phyloP scores from a whole-genome alignment of 345 rosid species.

The Chamaenerion angustifolium region DNA sequence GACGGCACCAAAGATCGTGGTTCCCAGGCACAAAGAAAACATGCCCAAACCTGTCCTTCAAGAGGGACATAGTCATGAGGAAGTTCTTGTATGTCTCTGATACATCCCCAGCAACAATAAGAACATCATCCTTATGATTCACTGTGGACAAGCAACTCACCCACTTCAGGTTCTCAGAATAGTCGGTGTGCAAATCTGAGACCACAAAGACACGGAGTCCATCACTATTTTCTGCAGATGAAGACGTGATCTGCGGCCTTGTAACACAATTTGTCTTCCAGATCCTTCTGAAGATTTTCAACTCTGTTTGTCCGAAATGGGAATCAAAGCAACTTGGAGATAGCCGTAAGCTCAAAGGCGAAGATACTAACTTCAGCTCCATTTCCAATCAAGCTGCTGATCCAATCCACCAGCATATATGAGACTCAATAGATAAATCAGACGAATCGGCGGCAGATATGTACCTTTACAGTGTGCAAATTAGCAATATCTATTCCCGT shows the following conservation, averaged over 20 bases:
- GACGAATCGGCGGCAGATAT: too few relatives aligned
- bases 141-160: slow-evolving; percentile 27
- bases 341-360: slow-evolving; percentile 18
- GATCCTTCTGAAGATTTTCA: slow-evolving; percentile 6
- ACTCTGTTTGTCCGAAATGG: slow-evolving; percentile 1
- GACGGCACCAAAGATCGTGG: slow-evolving; percentile 57
- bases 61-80: slow-evolving; percentile 35
- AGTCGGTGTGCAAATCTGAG: slow-evolving; percentile 55
- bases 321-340: background rate
- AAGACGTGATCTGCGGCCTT: slow-evolving; percentile 19
- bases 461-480: too few relatives aligned
- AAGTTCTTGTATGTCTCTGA: slow-evolving; percentile 39
- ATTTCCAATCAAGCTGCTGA: background rate
- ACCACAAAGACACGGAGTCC: slow-evolving; percentile 36
- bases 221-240: slow-evolving; percentile 8
- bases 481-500: too few relatives aligned
- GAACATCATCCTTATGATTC: slow-evolving; percentile 26
- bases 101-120: slow-evolving; percentile 55
- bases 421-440: background rate
- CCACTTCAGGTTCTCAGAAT: slow-evolving; percentile 48
- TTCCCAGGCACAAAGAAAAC: slow-evolving; percentile 53
- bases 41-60: slow-evolving; percentile 39
- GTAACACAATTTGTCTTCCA: slow-evolving; percentile 7
- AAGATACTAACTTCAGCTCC: slow-evolving; percentile 11
- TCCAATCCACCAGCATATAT: background rate